Base-by-base conservation (phyloP, 495 filamentous ascomycete genomes). In the Oidiodendron maius region DNA sequence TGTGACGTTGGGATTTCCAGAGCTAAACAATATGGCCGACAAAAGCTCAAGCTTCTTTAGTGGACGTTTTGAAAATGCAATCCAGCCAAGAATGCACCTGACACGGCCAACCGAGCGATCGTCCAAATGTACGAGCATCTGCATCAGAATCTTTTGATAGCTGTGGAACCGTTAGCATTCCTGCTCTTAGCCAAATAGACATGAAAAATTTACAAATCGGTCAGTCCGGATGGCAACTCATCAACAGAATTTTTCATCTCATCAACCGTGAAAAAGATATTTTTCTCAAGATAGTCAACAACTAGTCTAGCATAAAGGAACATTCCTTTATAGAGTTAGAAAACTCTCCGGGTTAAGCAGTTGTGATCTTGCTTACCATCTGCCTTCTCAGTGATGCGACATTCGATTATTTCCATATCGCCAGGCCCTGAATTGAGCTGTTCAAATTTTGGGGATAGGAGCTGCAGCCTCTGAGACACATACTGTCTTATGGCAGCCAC, bases 1-100 rank as follows among this genome's bases (percentile, higher is more conserved):
- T 16, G 40, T 11, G 0, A 47, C 53, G 1, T 26, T 32, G 13
- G 48, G n/a, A 2, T 56, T 32, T 4, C 54, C 62, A 6, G 37
- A 3, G 17, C 50, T 40, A 43, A 65, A 65, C 9, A 52, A 30
- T 9, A 65, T 16, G 11, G 62, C 64, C n/a, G 62, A 66, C 28
- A 32, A 44, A 24, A 64, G 52, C 44, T 66, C 64, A 3, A 40
- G 22, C 35, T 49, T 60, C 32, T 39, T 30, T 1, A 66, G 49
- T 20, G 60, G 64, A 0, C 64, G 48, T 25, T 58, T 59, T 22
- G 62, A 51, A 35, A 62, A 66, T 5, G 62, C 60, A 17, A 66
- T 62, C 62, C 62, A 66, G 13, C 61, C 61, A 15, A 65, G 35
- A 5, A 65, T 60, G 0, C 41, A 46, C n/a, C 42, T 55, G 23